phyloP scores from a whole-genome alignment of 306 rosid species.

The Pterocarpus macrocarpus region DNA sequence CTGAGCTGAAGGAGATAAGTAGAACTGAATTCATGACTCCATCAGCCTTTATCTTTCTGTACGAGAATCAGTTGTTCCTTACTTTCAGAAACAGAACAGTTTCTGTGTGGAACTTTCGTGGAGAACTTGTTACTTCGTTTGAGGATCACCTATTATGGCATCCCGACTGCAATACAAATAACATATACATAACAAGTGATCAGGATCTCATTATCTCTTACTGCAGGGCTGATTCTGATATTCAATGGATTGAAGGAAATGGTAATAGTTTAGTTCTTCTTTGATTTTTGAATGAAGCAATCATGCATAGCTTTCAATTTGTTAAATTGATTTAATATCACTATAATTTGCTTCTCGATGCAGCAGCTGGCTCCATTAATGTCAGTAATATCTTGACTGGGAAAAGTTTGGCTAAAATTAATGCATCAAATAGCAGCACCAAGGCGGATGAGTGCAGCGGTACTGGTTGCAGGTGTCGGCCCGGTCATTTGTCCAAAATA shows the following conservation, averaged over 20 bases:
- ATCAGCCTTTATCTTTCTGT: conserved; percentile 88
- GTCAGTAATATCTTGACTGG: conserved; percentile 93
- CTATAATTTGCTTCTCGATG: conserved; percentile 31
- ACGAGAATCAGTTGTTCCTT: conserved; percentile 89
- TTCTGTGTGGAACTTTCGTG: conserved; percentile 95
- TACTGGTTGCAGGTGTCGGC: conserved; percentile 58
- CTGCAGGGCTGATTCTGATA: conserved; percentile 92
- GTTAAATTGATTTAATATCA: neutral
- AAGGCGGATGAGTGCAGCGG: conserved; percentile 54
- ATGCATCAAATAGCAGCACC: conserved; percentile 56
- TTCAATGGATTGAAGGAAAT: conserved; percentile 81
- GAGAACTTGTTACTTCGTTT: conserved; percentile 93
- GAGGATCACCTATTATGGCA: conserved; percentile 98
- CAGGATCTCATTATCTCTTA: conserved; percentile 95
- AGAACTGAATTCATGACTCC: conserved; percentile 91
- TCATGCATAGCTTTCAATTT: conserved; percentile 21
- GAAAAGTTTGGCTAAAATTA: conserved; percentile 85
- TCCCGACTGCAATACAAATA: conserved; percentile 95
- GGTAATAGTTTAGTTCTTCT: conserved; percentile 57
- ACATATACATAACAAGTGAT: conserved; percentile 91
- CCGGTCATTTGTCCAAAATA: conserved; percentile 50
- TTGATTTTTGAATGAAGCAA: conserved; percentile 17
- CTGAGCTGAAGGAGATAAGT: conserved; percentile 78
- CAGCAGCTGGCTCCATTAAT: conserved; percentile 92
- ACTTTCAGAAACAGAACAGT: conserved; percentile 88